Conservation (phyloP, 805 yeast species). For the Starmerella bombicola region DNA sequence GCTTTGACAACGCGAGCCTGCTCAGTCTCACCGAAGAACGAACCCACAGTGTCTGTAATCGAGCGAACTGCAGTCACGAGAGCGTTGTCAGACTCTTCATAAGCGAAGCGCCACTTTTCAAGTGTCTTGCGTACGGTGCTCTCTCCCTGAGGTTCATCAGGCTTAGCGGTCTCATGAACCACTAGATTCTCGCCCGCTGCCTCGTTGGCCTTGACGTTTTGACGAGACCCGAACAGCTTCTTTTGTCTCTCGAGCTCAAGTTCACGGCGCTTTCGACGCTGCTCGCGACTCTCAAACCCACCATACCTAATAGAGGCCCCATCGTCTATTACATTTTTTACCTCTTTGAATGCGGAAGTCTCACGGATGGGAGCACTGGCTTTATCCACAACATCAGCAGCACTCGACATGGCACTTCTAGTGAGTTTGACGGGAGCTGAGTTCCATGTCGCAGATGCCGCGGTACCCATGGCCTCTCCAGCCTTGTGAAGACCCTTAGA, state of each 20-base stretch:
- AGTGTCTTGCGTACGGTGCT: slow-evolving; percentile 57
- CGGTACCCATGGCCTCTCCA: slow-evolving; percentile 86
- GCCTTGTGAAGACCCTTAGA: slow-evolving; percentile 72
- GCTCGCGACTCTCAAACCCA: slow-evolving; percentile 76
- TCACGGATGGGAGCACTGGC: slow-evolving; percentile 87
- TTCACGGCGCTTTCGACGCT: slow-evolving; percentile 62
- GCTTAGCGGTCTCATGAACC: slow-evolving; percentile 65
- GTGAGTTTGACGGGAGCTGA: slow-evolving; percentile 83
- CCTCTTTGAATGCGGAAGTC: slow-evolving; percentile 79
- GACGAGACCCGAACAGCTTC: slow-evolving; percentile 43
- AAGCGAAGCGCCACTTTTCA: slow-evolving; percentile 46
- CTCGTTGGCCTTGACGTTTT: slow-evolving; percentile 52
- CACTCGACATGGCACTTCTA: slow-evolving; percentile 65
- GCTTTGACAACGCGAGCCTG: slow-evolving; percentile 80
- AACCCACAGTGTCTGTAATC: slow-evolving; percentile 63
- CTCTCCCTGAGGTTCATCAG: slow-evolving; percentile 51
- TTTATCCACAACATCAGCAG: slow-evolving; percentile 73
- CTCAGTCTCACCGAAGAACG: slow-evolving; percentile 92
- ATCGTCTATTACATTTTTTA: slow-evolving; percentile 78
- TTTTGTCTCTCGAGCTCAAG: slow-evolving; percentile 25
- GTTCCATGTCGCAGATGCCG: slow-evolving; percentile 89
- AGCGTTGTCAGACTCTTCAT: slow-evolving; percentile 88
- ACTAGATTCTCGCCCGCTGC: slow-evolving; percentile 69
- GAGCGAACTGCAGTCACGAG: slow-evolving; percentile 70
- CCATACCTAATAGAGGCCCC: slow-evolving; percentile 86